phyloP scores from a whole-genome alignment of 176 grass and related monocot genomes.

The Oryza longistaminata region DNA sequence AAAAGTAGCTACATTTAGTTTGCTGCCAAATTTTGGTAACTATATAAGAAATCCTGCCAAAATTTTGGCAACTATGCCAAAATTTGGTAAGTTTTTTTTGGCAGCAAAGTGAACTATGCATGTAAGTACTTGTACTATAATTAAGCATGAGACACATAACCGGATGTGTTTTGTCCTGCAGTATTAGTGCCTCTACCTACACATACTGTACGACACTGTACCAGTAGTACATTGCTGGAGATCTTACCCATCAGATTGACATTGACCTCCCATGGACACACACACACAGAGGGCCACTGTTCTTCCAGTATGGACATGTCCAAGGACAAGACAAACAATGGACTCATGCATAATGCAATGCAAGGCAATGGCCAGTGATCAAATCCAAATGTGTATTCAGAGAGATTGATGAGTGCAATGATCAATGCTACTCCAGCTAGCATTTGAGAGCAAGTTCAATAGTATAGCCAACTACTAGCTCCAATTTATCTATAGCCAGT shows the following conservation, averaged over 20 bases:
- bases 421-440: background rate
- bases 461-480: too few species aligned
- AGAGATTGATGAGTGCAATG: background rate
- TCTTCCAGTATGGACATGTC: background rate
- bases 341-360: background rate
- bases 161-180: background rate
- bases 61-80: too few species aligned
- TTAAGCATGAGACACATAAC: too few species aligned
- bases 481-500: too few species aligned
- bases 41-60: too few species aligned
- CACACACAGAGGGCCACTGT: background rate
- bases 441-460: too few species aligned
- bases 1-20: too few species aligned
- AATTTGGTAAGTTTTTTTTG: too few species aligned
- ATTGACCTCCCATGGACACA: background rate
- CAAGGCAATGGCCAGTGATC: background rate
- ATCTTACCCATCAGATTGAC: conserved; percentile 11
- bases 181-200: background rate
- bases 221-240: background rate
- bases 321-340: background rate
- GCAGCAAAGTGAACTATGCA: too few species aligned
- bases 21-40: too few species aligned
- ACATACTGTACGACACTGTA: background rate
- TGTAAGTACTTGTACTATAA: too few species aligned
- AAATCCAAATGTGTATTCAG: background rate